These are phyloP conservation scores for Rugosomyces carneus DNA, from an alignment of 1,284 basidiomycete species.

Conservation along the genomic window DNA sequence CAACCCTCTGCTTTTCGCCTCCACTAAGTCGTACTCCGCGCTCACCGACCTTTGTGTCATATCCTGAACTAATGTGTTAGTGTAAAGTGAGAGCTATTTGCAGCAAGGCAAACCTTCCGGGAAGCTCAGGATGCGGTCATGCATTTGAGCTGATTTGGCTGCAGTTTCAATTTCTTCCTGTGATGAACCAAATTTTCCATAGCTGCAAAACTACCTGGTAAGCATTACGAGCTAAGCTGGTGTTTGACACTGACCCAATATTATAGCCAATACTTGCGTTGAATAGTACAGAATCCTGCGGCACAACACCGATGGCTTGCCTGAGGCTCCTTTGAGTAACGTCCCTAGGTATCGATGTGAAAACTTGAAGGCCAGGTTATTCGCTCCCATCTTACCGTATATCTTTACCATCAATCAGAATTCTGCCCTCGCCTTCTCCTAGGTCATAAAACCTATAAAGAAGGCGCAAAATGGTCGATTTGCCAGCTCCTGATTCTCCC, in stretches of 20 bases:
- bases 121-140: slow-evolving; percentile 74
- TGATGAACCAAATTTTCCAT: slow-evolving; percentile 65
- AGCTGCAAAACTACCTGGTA: slow-evolving; percentile 30
- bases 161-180: slow-evolving; percentile 68
- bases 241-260: slow-evolving; percentile 45
- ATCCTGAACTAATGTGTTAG: slow-evolving; percentile 28
- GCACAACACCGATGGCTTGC: slow-evolving; percentile 77
- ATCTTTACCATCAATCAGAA: slow-evolving; percentile 79
- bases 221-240: background rate
- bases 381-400: slow-evolving; percentile 39
- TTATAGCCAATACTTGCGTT: slow-evolving; percentile 77
- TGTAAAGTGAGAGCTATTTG: background rate
- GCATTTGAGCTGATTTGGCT: slow-evolving; percentile 75
- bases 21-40: slow-evolving; percentile 75
- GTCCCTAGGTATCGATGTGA: slow-evolving; percentile 35
- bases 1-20: slow-evolving; percentile 83
- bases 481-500: slow-evolving; percentile 75
- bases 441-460: slow-evolving; percentile 91
- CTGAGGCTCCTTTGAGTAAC: slow-evolving; percentile 78
- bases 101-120: slow-evolving; percentile 50
- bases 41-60: slow-evolving; percentile 66
- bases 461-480: slow-evolving; percentile 77
- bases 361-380: background rate
- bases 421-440: slow-evolving; percentile 63
- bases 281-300: slow-evolving; percentile 81